Conservation (phyloP, 2,329 filamentous ascomycete genomes). For the Zelopaecilomyces penicillatus region DNA sequence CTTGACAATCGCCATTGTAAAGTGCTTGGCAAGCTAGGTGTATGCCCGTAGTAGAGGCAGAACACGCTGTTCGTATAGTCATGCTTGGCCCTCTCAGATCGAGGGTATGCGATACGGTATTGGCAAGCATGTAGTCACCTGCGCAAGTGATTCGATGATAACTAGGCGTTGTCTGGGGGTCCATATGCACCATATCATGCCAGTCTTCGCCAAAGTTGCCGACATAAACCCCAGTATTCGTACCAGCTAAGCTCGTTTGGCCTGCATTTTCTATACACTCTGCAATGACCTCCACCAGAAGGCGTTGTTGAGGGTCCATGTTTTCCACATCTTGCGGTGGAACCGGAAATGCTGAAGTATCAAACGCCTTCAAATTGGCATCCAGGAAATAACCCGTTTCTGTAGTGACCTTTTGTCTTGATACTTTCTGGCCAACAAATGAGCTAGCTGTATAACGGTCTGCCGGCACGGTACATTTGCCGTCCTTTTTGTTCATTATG, state of each 20-base stretch:
- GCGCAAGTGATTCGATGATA: slow-evolving; percentile 15
- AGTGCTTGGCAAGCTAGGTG: slow-evolving; percentile 27
- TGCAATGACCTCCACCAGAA: slow-evolving; percentile 19
- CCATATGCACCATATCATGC: slow-evolving; percentile 11
- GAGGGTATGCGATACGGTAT: slow-evolving; percentile 24
- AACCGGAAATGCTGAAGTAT: slow-evolving; percentile 3
- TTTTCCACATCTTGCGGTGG: slow-evolving; percentile 1
- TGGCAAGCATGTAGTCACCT: slow-evolving; percentile 21
- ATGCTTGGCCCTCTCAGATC: slow-evolving; percentile 24
- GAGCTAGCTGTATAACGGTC: slow-evolving; percentile 18
- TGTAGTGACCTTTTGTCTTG: slow-evolving; percentile 8
- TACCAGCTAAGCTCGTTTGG: slow-evolving; percentile 15
- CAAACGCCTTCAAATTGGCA: slow-evolving; percentile 5
- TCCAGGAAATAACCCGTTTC: slow-evolving; percentile 18
- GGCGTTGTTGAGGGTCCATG: slow-evolving; percentile 23
- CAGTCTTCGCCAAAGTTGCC: slow-evolving; percentile 23
- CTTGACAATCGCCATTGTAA: slow-evolving; percentile 15
- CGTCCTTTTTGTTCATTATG: slow-evolving; percentile 19
- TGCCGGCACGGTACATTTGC: slow-evolving; percentile 17
- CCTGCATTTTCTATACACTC: slow-evolving; percentile 21
- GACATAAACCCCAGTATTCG: slow-evolving; percentile 20
- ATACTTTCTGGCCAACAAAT: slow-evolving; percentile 11
- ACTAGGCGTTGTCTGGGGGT: slow-evolving; percentile 10
- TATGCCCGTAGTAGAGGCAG: slow-evolving; percentile 26
- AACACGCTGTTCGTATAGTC: slow-evolving; percentile 30